These are phyloP conservation scores for Lepidopterella palustris DNA, from an alignment of 495 filamentous ascomycete genomes.

Conservation along the genomic window DNA sequence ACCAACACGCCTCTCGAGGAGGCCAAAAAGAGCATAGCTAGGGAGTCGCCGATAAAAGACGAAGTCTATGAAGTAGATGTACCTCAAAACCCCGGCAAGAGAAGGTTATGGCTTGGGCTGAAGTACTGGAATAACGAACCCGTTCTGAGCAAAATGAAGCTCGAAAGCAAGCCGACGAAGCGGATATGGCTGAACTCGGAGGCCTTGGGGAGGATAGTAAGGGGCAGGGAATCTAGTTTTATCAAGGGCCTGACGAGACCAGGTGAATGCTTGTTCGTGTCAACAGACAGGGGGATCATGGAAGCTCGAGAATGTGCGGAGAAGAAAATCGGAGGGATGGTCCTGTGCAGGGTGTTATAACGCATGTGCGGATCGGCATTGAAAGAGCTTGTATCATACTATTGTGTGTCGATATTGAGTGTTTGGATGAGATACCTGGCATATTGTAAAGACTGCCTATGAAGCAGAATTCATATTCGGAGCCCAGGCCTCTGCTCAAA, in stretches of 20 bases:
- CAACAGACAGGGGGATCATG: constrained; percentile 71
- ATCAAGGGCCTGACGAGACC: constrained; percentile 67
- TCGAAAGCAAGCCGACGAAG: constrained; percentile 73
- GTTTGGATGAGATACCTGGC: no score
- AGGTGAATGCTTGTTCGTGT: constrained; percentile 78
- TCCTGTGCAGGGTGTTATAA: constrained; percentile 62
- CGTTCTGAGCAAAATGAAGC: constrained; percentile 62
- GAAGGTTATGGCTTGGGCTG: constrained; percentile 83
- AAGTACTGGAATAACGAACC: constrained; percentile 91
- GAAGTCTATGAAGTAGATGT: constrained; percentile 25
- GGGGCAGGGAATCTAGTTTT: constrained; percentile 57
- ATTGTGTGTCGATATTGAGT: background rate
- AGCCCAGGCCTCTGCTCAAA: no score
- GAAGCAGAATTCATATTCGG: background rate
- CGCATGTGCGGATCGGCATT: background rate
- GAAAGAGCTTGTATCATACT: constrained; percentile 1
- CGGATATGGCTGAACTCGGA: constrained; percentile 56
- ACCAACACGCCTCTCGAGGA: background rate
- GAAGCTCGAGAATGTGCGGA: constrained; percentile 83
- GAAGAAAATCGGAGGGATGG: constrained; percentile 75
- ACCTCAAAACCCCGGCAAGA: constrained; percentile 61
- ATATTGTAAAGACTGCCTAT: no score
- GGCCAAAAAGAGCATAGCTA: background rate
- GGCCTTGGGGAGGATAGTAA: constrained; percentile 55
- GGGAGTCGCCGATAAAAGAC: background rate